Conservation (phyloP, 2,329 filamentous ascomycete genomes). For the Trichophyton mentagrophytes region DNA sequence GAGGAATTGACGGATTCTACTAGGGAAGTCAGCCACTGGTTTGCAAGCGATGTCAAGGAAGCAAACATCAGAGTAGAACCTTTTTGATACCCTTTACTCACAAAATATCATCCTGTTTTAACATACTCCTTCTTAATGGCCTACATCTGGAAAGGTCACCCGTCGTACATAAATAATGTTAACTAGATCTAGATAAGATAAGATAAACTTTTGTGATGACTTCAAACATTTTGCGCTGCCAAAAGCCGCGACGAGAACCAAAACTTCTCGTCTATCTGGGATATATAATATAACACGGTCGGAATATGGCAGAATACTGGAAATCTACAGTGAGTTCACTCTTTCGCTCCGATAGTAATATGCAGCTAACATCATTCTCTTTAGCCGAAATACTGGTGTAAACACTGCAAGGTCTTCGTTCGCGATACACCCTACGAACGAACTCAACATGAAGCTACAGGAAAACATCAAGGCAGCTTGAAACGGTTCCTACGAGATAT, state of each 20-base stretch:
- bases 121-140: background rate
- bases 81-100: slow-evolving; percentile 2
- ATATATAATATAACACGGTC: background rate
- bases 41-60: slow-evolving; percentile 52
- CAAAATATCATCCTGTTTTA: background rate
- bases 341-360: background rate
- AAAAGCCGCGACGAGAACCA: background rate
- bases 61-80: slow-evolving; percentile 58
- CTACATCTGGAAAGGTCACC: background rate
- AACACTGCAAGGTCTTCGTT: slow-evolving; percentile 82
- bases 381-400: slow-evolving; percentile 89
- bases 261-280: background rate
- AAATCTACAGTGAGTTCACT: slow-evolving; percentile 60
- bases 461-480: slow-evolving; percentile 69
- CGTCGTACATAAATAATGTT: background rate
- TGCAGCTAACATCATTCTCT: background rate
- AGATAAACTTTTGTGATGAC: background rate
- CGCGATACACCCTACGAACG: slow-evolving; percentile 86
- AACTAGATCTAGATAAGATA: background rate
- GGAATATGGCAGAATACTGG: slow-evolving; percentile 87
- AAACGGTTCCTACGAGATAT: slow-evolving; percentile 84
- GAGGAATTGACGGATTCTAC: slow-evolving; percentile 69
- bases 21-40: slow-evolving; percentile 67
- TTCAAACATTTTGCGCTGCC: background rate
- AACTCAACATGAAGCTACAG: slow-evolving; percentile 76